Evolutionary conservation across 257 asterid species (phyloP), one percentile per base, ranked within the genome.

Genomic region (Capsicum rhomboideum): DNA sequence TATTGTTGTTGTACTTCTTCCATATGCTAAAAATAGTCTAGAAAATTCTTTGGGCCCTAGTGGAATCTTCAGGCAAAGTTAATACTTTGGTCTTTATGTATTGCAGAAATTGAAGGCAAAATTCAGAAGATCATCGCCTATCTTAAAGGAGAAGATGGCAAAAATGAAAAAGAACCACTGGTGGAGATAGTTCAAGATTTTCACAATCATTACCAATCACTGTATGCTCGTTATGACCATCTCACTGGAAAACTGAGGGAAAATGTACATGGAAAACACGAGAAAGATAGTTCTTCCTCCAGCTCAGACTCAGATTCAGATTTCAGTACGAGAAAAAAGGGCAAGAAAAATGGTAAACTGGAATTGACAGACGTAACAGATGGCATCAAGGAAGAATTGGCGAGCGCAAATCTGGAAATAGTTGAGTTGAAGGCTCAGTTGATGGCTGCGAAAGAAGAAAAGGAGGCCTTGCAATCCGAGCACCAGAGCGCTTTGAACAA

Each of bases 81-180:
- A 61, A 58, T 29, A 61, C 46, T 21, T n/a, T 23, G 69, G 69
- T 69, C 54, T 10, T 14, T 80, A 6, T 86, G 55, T 83, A 26
- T 87, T 91, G 94, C 94, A 93, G 98, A 91, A 72, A 89, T 91
- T 55, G 98, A 95, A n/a, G 89, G 72, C 61, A 95, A 93, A 89
- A 88, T 97, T 89, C 91, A 93, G 90, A 91, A 86, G 91, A 92
- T 97, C 83, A 78, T 93, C 40, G 83, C 87, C 85, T 86, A 78
- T 83, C 89, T 93, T 34, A 91, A 89, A 88, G 94, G 85, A 23
- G 90, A 87, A 79, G 95, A 88, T 67, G 87, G 83, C 66, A 66
- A 84, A 61, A 93, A 90, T 52, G 93, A 69, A 79, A 91, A 92
- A 84, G 96, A 89, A 82, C 85, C 92, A 17, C 84, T 95, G 86